Evolutionary conservation across 176 grass and related monocot species (phyloP), one percentile per base, ranked within the genome.

Genomic region (Musa itinerans): DNA sequence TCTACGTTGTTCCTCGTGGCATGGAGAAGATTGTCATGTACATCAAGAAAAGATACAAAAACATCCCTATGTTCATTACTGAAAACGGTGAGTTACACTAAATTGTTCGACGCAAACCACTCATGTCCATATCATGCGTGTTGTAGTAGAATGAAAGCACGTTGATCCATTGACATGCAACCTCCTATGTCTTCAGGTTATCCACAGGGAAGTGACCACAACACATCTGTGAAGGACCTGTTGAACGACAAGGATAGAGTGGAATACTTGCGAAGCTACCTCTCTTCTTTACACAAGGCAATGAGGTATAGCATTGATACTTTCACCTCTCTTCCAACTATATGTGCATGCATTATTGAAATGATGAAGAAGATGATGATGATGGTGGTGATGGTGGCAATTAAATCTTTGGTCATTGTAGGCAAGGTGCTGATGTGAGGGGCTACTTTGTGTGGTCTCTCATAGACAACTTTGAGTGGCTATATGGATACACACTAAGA

Each of bases 381-480:
- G 19, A 9, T 70, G 53, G 61, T 71, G 29, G 9, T 7, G 9
- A 2, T 50, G 20, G 58, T 50, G 21, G 58, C 51, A n/a, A 52
- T 13, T 3, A 17, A 52, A 50, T 20, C 24, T 49, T 62, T 22
- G 25, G 68, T 71, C 1, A 50, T 51, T 53, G 59, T 27, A 93
- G 90, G 63, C 26, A 83, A n/a, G 90, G 90, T 52, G 87, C 87
- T 19, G 87, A 93, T 77, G 87, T 93, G 15, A 88, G 87, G 63
- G 90, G 87, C 51, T 89, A 93, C 74, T 93, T 93, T 69, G 21
- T 76, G 58, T 93, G 90, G 87, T 85, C 90, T 63, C 62, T 93
- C 11, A 11, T 93, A 0, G 90, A 93, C 53, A 93, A 89, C 25
- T 93, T 93, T 13, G 87, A 93, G 21, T 89, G 87, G 90, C 11